These are phyloP conservation scores for Botrytis fragariae DNA, from an alignment of 2,329 filamentous ascomycete species.

Conservation along the genomic window DNA sequence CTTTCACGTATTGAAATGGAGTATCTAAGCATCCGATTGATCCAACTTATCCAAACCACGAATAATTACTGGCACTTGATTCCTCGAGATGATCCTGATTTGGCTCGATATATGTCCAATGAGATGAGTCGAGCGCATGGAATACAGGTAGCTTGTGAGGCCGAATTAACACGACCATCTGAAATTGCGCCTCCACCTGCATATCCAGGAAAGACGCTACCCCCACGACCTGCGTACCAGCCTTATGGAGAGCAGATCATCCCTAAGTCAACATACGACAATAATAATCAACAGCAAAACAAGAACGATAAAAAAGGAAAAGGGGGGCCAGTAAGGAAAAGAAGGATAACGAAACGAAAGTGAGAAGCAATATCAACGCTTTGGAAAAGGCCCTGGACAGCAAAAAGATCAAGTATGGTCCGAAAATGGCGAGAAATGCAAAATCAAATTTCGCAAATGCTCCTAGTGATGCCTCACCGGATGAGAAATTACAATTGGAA, in stretches of 20 bases:
- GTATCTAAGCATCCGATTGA: constrained; percentile 8
- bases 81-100: neutral
- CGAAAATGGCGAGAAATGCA: constrained; percentile 5
- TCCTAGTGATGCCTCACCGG: neutral
- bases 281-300: neutral
- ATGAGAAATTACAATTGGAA: constrained; percentile 2
- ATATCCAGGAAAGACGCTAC: constrained; percentile 15
- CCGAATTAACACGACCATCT: constrained; percentile 8
- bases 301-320: neutral
- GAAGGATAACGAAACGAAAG: neutral
- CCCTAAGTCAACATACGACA: neutral
- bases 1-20: constrained; percentile 20
- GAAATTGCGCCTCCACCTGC: constrained; percentile 20
- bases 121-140: constrained; percentile 4
- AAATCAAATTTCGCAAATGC: neutral
- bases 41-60: constrained; percentile 9
- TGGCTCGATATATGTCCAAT: neutral
- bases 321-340: neutral
- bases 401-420: neutral
- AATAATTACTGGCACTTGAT: constrained; percentile 15
- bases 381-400: neutral
- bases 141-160: constrained; percentile 13
- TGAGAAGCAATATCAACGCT: neutral
- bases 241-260: constrained; percentile 11
- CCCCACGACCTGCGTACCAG: neutral